These are phyloP conservation scores for Epichloe glyceriae DNA, from an alignment of 2,329 filamentous ascomycete species.

Conservation along the genomic window DNA sequence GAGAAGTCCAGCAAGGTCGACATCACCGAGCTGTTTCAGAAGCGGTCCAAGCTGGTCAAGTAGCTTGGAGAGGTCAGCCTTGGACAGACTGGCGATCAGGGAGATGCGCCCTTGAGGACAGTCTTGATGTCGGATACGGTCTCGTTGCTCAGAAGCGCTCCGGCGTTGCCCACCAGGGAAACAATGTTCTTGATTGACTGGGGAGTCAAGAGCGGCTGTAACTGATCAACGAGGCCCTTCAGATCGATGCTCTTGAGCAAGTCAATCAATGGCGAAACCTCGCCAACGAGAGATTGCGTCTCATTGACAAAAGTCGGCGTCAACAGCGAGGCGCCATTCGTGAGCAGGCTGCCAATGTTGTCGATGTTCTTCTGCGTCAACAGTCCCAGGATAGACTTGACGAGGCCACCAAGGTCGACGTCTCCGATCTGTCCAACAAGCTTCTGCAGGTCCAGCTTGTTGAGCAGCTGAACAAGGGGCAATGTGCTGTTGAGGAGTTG, in stretches of 20 bases:
- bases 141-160: conserved; percentile 1
- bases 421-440: conserved; percentile 19
- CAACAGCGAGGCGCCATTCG: conserved; percentile 24
- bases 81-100: conserved; percentile 5
- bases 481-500: conserved; percentile 14
- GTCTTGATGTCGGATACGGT: conserved; percentile 4
- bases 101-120: conserved; percentile 1
- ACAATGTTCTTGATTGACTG: conserved; percentile 16
- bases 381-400: conserved; percentile 18
- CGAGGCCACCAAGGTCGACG: conserved; percentile 18
- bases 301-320: conserved; percentile 20
- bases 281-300: conserved; percentile 21
- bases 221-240: conserved; percentile 16
- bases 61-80: conserved; percentile 4
- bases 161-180: conserved; percentile 8
- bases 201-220: conserved; percentile 14
- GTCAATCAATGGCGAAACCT: conserved; percentile 19
- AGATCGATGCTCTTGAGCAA: conserved; percentile 22
- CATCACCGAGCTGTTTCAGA: conserved; percentile 3
- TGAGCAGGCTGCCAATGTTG: conserved; percentile 21
- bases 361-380: conserved; percentile 19
- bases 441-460: conserved; percentile 21
- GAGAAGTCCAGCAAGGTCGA: conserved; percentile 3
- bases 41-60: conserved; percentile 5
- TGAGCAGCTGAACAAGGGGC: conserved; percentile 17